These are phyloP conservation scores for Meyerozyma carpophila DNA, from an alignment of 1,139 yeast genomes.

Conservation along the genomic window DNA sequence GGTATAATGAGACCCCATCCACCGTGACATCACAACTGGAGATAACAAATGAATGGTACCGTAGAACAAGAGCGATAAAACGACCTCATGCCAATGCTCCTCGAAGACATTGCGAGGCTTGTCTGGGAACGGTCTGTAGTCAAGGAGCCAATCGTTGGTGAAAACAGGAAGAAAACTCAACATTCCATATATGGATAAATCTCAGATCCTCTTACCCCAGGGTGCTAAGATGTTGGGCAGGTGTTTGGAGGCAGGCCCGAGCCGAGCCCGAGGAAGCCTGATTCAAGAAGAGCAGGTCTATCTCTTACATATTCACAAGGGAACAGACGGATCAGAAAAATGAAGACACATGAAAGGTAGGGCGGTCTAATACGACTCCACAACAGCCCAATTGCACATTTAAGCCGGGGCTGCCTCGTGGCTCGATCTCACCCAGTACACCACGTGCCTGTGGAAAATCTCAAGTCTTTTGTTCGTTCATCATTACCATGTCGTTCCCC, in stretches of 20 bases:
- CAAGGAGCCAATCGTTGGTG: conserved; percentile 39
- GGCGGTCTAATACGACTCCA: no score
- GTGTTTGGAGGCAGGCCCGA: neutral
- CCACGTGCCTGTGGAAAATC: conserved; percentile 1
- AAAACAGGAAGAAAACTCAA: conserved; percentile 17
- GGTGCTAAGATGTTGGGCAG: neutral
- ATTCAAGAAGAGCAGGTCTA: neutral
- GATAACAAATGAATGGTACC: conserved; percentile 35
- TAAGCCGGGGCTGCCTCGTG: neutral
- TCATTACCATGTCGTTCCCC: conserved; percentile 40
- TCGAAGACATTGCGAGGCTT: conserved; percentile 21
- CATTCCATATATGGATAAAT: neutral
- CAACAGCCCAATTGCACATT: no score
- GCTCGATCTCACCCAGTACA: neutral
- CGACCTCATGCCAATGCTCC: conserved; percentile 55
- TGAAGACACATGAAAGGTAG: no score
- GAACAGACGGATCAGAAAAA: no score
- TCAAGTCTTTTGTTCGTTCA: neutral
- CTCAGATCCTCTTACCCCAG: neutral
- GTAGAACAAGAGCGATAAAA: conserved; percentile 35
- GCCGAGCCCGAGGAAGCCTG: neutral
- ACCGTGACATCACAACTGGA: conserved; percentile 25
- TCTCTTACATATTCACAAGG: no score
- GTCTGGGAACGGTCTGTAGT: conserved; percentile 44
- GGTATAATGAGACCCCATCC: conserved; percentile 42